Evolutionary conservation across 2,329 filamentous ascomycete genomes (phyloP), one percentile per base, ranked within the genome.

Genomic region (Beauveria sp.): DNA sequence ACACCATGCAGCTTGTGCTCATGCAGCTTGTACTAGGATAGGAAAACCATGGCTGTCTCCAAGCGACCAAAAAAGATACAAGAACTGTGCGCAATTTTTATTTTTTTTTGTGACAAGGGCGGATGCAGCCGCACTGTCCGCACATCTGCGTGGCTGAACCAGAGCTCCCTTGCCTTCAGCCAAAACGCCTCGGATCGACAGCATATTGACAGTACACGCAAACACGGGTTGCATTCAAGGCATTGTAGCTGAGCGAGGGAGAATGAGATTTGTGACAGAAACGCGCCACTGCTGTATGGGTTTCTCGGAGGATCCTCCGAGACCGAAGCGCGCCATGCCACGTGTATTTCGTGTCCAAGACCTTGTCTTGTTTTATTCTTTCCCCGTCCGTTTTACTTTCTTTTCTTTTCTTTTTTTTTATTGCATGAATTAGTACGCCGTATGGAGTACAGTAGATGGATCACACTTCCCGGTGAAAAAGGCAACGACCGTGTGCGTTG

Each of bases 231-330:
- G 14, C 34, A 38, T 38, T 16, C 34, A 38, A 16, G 5, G 14
- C 12, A 38, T 38, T 38, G 34, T 16, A 38, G 34, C 34, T 38
- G 46, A 49, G 46, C 24, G 14, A 16, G n/a, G 43, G 10, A 46
- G 34, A n/a, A 20, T 10, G 8, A 43, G 14, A 26, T 16, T 22
- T 26, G 38, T 54, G 38, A 43, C 38, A 45, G 16, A 22, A 55
- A 26, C 2, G 22, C 30, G 24, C 22, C 34, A 43, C 43, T 6
- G 7, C 30, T 6, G 5, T 12, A 34, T 24, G 24, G 5, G 53
- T 56, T 40, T 45, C 10, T 56, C 53, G 53, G 53, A 56, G 53
- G 53, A n/a, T 34, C 40, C 42, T 54, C 52, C 52, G 52, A 38
- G n/a, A 28, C 20, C 38, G 34, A 54, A 38, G 52, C 38, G 20